Base-by-base conservation (phyloP, 306 rosid species). In the Vachellia pachyceras region DNA sequence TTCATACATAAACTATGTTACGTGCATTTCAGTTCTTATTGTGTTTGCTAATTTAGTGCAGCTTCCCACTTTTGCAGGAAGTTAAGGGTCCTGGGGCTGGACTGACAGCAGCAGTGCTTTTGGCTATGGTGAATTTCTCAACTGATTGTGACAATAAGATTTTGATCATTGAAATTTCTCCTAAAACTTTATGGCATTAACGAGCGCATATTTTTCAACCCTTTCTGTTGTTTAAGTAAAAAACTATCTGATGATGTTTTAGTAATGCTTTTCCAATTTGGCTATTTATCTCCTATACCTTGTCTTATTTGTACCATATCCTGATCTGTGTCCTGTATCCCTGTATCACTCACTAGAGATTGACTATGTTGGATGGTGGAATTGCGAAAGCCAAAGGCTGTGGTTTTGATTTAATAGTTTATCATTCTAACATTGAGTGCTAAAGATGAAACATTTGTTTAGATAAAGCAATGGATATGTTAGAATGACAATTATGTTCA, bases 81-180 rank as follows among this genome's bases (percentile, higher is more conserved):
- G 96, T 93, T 78, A 95, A 93, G 86, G 99, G 99, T 80, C 23
- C 88, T 63, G 99, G 99, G 76, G 98, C 99, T 87, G 99, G 99
- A 79, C 82, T 95, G 83, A 93, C 96, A 86, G 97, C 99, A 65
- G 98, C 99, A 0, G 92, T 61, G 81, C 91, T 95, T 89, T 80
- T 95, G 89, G 99, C 98, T 71, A 93, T 91, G 99, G 99, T 95
- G 88, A 84, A 77, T 85, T 80, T 74, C 82, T 71, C 67, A 69
- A 65, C 63, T 17, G 82, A 73, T 77, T 66, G 37, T 45, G 79
- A 81, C 67, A 73, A 63, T 63, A 37, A 79, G 25, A 65, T 73
- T 64, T 35, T 64, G 12, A 6, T 64, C 8, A 39, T 64, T 64
- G 44, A 64, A 64, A 33, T 35, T 64, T 35, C 35, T 12, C 39